Conservation (phyloP, 2,329 filamentous ascomycete species). For the Fusarium sp. region DNA sequence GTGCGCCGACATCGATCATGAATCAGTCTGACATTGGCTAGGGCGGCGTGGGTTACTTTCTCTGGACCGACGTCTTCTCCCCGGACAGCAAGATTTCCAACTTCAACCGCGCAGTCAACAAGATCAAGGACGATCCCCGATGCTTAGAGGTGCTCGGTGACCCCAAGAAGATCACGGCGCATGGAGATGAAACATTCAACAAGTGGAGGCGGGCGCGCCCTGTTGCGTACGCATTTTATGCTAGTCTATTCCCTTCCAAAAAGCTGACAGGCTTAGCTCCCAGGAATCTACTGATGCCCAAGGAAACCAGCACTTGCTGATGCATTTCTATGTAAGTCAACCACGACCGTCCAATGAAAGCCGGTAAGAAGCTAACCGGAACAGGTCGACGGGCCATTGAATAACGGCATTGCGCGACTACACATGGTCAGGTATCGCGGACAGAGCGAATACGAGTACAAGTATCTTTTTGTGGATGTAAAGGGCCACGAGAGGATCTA, state of each 20-base stretch:
- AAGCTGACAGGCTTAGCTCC: slow-evolving; percentile 66
- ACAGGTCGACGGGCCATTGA: slow-evolving; percentile 83
- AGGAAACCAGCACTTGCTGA: slow-evolving; percentile 85
- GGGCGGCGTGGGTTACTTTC: slow-evolving; percentile 83
- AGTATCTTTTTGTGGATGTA: slow-evolving; percentile 85
- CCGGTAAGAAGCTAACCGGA: slow-evolving; percentile 13
- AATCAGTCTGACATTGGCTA: slow-evolving; percentile 53
- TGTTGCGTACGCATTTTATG: slow-evolving; percentile 64
- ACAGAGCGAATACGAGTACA: slow-evolving; percentile 81
- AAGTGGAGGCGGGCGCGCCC: slow-evolving; percentile 82
- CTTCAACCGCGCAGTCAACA: slow-evolving; percentile 89
- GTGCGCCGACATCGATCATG: not conserved
- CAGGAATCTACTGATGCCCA: slow-evolving; percentile 78
- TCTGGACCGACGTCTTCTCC: slow-evolving; percentile 88
- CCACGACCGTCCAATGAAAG: not conserved
- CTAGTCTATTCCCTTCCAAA: not conserved
- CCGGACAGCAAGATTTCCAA: slow-evolving; percentile 88
- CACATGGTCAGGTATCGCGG: slow-evolving; percentile 82
- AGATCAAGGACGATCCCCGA: slow-evolving; percentile 79
- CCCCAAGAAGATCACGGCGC: slow-evolving; percentile 81
- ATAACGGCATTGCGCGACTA: slow-evolving; percentile 80
- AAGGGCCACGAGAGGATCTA: slow-evolving; percentile 78
- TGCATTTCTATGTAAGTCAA: slow-evolving; percentile 83
- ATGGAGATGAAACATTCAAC: slow-evolving; percentile 85
- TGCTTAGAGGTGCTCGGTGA: slow-evolving; percentile 84